Conservation (phyloP, 2,329 filamentous ascomycete genomes). For the Hyphodiscus sp. region DNA sequence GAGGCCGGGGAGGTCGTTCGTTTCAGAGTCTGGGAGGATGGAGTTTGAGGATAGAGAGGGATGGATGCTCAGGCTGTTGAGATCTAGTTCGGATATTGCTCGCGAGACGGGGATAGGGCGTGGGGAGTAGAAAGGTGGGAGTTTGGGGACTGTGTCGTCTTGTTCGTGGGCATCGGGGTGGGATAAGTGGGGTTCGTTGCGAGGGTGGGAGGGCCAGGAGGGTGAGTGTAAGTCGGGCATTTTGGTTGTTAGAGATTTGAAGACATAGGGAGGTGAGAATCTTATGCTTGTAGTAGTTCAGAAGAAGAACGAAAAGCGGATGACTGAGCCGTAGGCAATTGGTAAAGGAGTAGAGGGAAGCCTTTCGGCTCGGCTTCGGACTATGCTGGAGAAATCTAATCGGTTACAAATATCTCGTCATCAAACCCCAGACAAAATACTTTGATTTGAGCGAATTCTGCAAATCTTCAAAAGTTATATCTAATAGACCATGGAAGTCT, state of each 20-base stretch:
- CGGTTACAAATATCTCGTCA: background rate
- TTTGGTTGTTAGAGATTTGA: background rate
- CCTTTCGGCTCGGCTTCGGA: background rate
- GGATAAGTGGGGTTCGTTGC: background rate
- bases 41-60: slow-evolving; percentile 3
- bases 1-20: slow-evolving; percentile 36
- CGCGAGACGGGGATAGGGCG: slow-evolving; percentile 30
- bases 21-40: background rate
- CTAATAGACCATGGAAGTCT: too few species aligned
- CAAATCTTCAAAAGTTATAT: too few species aligned
- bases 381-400: background rate
- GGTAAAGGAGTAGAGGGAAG: background rate
- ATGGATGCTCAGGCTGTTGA: slow-evolving; percentile 18
- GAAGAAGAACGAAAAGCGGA: background rate
- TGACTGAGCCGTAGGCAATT: background rate
- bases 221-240: background rate
- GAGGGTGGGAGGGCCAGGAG: background rate
- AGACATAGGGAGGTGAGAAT: background rate
- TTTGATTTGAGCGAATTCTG: background rate
- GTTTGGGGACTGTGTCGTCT: slow-evolving; percentile 21
- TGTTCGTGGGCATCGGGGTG: background rate
- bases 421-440: background rate
- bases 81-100: slow-evolving; percentile 29
- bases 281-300: background rate
- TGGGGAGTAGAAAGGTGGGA: slow-evolving; percentile 31